These are phyloP conservation scores for Aspergillus spinulosporus DNA, from an alignment of 2,329 filamentous ascomycete species.

Conservation along the genomic window DNA sequence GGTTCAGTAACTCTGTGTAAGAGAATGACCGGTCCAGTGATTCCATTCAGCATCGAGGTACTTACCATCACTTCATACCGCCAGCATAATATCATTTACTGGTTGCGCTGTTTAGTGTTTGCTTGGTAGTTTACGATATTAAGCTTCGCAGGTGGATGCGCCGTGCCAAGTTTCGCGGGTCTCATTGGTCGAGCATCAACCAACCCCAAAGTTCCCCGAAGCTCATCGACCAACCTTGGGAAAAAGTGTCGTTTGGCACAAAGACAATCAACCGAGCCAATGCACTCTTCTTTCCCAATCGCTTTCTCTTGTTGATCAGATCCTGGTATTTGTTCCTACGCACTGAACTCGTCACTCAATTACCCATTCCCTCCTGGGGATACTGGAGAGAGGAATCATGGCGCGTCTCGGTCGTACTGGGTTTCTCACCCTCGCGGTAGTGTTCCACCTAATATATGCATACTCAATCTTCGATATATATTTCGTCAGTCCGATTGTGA, in stretches of 20 bases:
- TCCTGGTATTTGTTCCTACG: background rate
- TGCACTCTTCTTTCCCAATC: slow-evolving; percentile 20
- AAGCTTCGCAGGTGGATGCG: slow-evolving; percentile 5
- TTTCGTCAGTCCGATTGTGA: slow-evolving; percentile 95
- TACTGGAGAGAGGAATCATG: slow-evolving; percentile 34
- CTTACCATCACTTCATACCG: background rate
- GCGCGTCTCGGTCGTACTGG: slow-evolving; percentile 67
- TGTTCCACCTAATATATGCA: slow-evolving; percentile 92
- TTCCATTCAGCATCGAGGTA: no score
- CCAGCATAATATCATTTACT: background rate
- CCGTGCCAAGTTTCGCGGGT: slow-evolving; percentile 14
- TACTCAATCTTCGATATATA: slow-evolving; percentile 98
- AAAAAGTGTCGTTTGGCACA: slow-evolving; percentile 18
- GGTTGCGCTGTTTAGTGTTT: background rate
- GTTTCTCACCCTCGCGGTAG: slow-evolving; percentile 83
- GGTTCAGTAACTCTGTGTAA: background rate
- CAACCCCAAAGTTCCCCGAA: slow-evolving; percentile 24
- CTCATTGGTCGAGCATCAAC: slow-evolving; percentile 21
- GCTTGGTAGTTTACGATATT: background rate
- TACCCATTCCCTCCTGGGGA: slow-evolving; percentile 5
- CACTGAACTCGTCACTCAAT: slow-evolving; percentile 1
- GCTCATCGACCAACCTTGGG: slow-evolving; percentile 1
- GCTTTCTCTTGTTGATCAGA: background rate
- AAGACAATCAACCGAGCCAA: background rate
- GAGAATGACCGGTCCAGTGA: background rate